Evolutionary conservation across 345 rosid species (phyloP).

Genomic region (Gynandropsis gynandra): DNA sequence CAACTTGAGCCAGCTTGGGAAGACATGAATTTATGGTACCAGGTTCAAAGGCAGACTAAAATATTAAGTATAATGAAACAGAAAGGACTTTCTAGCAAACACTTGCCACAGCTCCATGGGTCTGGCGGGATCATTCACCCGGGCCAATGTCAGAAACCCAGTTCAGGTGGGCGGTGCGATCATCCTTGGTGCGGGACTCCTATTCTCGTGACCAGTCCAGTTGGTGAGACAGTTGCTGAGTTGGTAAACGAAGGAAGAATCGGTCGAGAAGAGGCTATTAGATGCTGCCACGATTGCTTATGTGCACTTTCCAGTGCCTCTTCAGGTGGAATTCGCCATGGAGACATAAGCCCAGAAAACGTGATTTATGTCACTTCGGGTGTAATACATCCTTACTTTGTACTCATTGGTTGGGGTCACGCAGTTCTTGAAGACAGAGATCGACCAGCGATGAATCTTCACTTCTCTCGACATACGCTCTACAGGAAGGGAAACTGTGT

Average conservation of each 20-base stretch:
- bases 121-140: constrained; percentile 95
- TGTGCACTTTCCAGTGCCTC: constrained; percentile 74
- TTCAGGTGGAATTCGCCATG: constrained; percentile 78
- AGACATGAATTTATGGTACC: constrained; percentile 95
- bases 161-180: constrained; percentile 82
- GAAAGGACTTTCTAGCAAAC: constrained; percentile 83
- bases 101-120: constrained; percentile 83
- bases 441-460: constrained; percentile 94
- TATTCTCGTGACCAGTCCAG: constrained; percentile 81
- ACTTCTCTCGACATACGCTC: constrained; percentile 91
- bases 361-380: constrained; percentile 60
- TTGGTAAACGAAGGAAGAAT: constrained; percentile 60
- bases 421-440: constrained; percentile 96
- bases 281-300: constrained; percentile 93
- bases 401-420: constrained; percentile 93
- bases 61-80: constrained; percentile 79
- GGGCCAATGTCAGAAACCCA: constrained; percentile 77
- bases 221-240: constrained; percentile 83
- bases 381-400: constrained; percentile 55
- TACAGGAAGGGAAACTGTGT: constrained; percentile 93
- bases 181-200: constrained; percentile 99
- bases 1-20: constrained; percentile 95
- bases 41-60: constrained; percentile 95
- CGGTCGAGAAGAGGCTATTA: constrained; percentile 70
- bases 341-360: constrained; percentile 86